These are phyloP conservation scores for Cryptococcus maquisensis DNA, from an alignment of 1,284 basidiomycete genomes.

Conservation along the genomic window DNA sequence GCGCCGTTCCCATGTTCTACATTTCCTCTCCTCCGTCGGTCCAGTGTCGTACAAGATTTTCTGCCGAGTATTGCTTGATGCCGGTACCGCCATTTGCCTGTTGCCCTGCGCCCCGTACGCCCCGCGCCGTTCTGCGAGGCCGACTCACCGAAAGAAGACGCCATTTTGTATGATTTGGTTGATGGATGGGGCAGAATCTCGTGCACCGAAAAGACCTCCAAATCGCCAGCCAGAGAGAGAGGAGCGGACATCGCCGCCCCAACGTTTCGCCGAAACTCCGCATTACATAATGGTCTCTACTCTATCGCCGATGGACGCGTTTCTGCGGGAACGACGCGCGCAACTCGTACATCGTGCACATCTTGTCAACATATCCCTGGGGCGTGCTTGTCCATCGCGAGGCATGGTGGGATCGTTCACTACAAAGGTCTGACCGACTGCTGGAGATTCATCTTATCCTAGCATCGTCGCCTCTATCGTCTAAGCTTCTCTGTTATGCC, in stretches of 20 bases:
- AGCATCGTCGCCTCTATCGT: no score
- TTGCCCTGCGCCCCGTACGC: not conserved
- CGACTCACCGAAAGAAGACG: conserved; percentile 36
- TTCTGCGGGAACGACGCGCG: not conserved
- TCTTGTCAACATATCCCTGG: no score
- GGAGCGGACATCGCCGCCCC: not conserved
- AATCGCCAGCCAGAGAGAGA: conserved; percentile 2
- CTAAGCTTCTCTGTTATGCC: no score
- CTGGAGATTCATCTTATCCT: no score
- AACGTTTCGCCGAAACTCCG: no score
- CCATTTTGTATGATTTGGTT: conserved; percentile 28
- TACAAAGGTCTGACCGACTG: no score
- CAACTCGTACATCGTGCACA: no score
- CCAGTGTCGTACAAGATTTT: no score
- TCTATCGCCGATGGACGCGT: not conserved
- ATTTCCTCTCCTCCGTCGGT: not conserved
- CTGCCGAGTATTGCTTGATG: not conserved
- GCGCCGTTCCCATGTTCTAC: not conserved
- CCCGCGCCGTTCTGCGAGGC: not conserved
- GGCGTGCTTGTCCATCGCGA: no score
- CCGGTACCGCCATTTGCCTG: not conserved
- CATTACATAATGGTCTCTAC: no score
- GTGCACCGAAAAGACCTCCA: no score
- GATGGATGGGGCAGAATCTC: conserved; percentile 2
- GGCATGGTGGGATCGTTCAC: no score